Percentiles rank a stretch among this genome's conserved stretches.
Evolutionary conservation across 805 yeast species (phyloP).

Genomic region (Myxozyma vanderwaltii): DNA sequence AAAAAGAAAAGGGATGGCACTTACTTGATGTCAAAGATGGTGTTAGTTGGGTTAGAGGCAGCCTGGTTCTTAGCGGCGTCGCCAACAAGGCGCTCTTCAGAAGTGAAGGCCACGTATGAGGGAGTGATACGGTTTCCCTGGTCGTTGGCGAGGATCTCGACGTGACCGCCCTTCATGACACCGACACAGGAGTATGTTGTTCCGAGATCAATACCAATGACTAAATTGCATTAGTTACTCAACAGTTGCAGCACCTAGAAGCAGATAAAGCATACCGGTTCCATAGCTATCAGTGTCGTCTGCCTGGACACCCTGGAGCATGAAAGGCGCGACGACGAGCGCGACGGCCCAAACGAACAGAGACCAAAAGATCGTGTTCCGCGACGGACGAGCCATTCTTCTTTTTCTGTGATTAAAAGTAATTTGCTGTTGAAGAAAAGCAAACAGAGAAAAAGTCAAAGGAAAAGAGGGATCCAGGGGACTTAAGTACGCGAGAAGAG

Average conservation of each 20-base stretch:
- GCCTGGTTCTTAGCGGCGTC: slow-evolving; percentile 99
- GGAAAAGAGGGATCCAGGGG: neutral
- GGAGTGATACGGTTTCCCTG: slow-evolving; percentile 99
- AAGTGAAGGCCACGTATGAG: slow-evolving; percentile 94
- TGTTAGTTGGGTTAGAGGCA: slow-evolving; percentile 91
- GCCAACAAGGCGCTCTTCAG: slow-evolving; percentile 91
- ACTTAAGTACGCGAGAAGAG: slow-evolving; percentile 17
- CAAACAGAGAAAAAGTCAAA: neutral
- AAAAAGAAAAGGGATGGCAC: neutral
- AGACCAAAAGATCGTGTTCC: slow-evolving; percentile 38
- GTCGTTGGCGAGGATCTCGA: slow-evolving; percentile 94
- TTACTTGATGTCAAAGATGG: slow-evolving; percentile 79
- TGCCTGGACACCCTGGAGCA: slow-evolving; percentile 39
- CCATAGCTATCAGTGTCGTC: slow-evolving; percentile 47
- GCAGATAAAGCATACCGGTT: slow-evolving; percentile 37
- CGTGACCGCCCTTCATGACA: slow-evolving; percentile 78
- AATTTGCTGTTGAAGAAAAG: neutral
- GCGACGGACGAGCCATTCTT: slow-evolving; percentile 31
- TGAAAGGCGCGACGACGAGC: slow-evolving; percentile 43
- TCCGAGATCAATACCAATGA: slow-evolving; percentile 95
- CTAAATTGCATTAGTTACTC: slow-evolving; percentile 38
- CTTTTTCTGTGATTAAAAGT: neutral
- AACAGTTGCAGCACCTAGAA: neutral
- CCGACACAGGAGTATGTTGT: slow-evolving; percentile 98
- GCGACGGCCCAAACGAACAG: slow-evolving; percentile 42